A percentile compares a stretch with the other conserved stretches of the same genome.
Evolutionary conservation across 768 basidiomycete species (phyloP).

Genomic region (Terana coerulea): DNA sequence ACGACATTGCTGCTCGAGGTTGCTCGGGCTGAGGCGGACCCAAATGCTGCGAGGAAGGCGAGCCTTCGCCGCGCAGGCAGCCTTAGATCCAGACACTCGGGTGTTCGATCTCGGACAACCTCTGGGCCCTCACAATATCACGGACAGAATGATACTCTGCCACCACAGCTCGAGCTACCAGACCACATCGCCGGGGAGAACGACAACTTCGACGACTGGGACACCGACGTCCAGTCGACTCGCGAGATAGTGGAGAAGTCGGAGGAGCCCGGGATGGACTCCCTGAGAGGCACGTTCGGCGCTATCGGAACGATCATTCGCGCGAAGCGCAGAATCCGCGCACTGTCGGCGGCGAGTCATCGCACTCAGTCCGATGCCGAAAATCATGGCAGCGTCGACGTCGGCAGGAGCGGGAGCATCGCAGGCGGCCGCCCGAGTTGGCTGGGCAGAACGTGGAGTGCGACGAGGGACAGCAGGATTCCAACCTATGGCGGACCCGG

Average conservation of each 20-base stretch:
- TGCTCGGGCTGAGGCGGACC: slow-evolving; percentile 47
- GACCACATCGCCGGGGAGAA: slow-evolving; percentile 13
- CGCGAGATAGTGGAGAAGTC: slow-evolving; percentile 27
- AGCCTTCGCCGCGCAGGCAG: slow-evolving; percentile 17
- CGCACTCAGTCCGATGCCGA: not conserved
- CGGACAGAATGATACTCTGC: not conserved
- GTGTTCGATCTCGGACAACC: not conserved
- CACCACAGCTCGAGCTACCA: not conserved
- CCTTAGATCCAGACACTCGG: slow-evolving; percentile 18
- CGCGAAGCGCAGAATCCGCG: slow-evolving; percentile 32
- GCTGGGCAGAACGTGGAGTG: slow-evolving; percentile 6
- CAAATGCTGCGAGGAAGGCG: slow-evolving; percentile 15
- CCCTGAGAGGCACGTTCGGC: slow-evolving; percentile 84
- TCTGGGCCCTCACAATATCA: not conserved
- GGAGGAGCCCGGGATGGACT: slow-evolving; percentile 88
- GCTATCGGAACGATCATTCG: slow-evolving; percentile 85
- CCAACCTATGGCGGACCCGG: slow-evolving; percentile 7
- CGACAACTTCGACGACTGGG: slow-evolving; percentile 10
- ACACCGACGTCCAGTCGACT: slow-evolving; percentile 15
- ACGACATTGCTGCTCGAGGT: slow-evolving; percentile 86
- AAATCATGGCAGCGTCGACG: not conserved
- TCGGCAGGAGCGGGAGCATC: not conserved
- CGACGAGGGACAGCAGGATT: slow-evolving; percentile 9
- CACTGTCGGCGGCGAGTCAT: slow-evolving; percentile 18
- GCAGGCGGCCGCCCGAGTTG: slow-evolving; percentile 4